phyloP scores from a whole-genome alignment of 495 filamentous ascomycete species.

The Aspergillus nanangensis region DNA sequence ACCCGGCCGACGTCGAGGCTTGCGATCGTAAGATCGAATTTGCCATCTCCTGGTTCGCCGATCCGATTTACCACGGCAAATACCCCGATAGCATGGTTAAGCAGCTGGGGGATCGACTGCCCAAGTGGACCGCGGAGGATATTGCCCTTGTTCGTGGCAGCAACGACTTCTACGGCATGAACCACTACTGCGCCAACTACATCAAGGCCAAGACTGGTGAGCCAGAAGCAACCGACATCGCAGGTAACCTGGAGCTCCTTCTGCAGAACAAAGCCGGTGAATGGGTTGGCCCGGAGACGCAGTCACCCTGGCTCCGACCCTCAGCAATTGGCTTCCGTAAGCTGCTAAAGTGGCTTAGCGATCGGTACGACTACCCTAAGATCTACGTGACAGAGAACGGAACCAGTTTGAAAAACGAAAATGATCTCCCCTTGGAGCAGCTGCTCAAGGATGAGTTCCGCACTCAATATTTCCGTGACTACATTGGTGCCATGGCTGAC shows the following conservation, averaged over 20 bases:
- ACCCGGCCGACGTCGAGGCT: conserved; percentile 46
- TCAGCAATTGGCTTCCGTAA: conserved; percentile 69
- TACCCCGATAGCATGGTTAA: conserved; percentile 74
- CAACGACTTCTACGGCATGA: conserved; percentile 84
- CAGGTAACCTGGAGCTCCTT: conserved; percentile 65
- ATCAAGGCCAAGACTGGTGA: conserved; percentile 62
- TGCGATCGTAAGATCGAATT: conserved; percentile 50
- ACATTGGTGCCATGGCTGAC: conserved; percentile 67
- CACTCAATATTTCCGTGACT: conserved; percentile 68
- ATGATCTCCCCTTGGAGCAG: conserved; percentile 63
- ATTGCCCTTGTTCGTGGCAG: conserved; percentile 63
- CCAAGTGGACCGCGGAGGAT: conserved; percentile 61
- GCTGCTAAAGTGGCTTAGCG: conserved; percentile 73
- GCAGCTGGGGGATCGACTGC: conserved; percentile 67
- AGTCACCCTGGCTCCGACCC: conserved; percentile 71
- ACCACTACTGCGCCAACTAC: conserved; percentile 81
- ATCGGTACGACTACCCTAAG: conserved; percentile 66
- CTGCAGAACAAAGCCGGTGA: conserved; percentile 64
- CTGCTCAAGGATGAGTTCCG: conserved; percentile 72
- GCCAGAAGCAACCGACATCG: conserved; percentile 58
- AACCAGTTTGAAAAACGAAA: conserved; percentile 73
- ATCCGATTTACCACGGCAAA: conserved; percentile 71
- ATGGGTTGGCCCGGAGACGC: conserved; percentile 68
- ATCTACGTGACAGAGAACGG: conserved; percentile 85
- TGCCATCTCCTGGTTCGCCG: conserved; percentile 57